phyloP scores from a whole-genome alignment of 805 yeast species.

The Kluyveromyces aestuarii region DNA sequence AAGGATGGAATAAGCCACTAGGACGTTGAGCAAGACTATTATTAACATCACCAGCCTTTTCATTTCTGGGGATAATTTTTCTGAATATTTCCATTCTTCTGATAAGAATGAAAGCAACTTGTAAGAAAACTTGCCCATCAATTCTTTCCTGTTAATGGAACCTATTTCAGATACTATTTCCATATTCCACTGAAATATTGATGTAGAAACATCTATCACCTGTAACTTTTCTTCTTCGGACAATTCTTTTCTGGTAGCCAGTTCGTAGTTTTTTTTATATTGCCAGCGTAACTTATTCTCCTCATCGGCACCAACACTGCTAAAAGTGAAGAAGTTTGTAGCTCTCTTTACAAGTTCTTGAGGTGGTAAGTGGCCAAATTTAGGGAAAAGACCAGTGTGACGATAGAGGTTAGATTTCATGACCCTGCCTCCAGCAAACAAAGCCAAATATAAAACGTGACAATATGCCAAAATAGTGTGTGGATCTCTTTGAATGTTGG shows the following conservation, averaged over 20 bases:
- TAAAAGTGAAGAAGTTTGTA: constrained; percentile 47
- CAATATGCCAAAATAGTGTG: constrained; percentile 67
- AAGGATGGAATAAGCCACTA: constrained; percentile 7
- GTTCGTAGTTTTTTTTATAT: constrained; percentile 70
- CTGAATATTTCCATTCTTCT: constrained; percentile 27
- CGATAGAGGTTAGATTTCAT: constrained; percentile 57
- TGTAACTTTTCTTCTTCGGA: constrained; percentile 64
- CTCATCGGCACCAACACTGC: constrained; percentile 57
- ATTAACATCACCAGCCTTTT: constrained; percentile 7
- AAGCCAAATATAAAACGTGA: constrained; percentile 77
- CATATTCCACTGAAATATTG: constrained; percentile 55
- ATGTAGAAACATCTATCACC: constrained; percentile 57
- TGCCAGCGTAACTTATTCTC: constrained; percentile 53
- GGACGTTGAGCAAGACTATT: constrained; percentile 6
- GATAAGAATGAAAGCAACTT: constrained; percentile 32
- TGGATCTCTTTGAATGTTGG: constrained; percentile 51
- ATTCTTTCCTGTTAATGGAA: constrained; percentile 47
- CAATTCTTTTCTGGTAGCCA: constrained; percentile 61
- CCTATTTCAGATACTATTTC: constrained; percentile 60
- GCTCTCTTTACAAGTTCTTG: constrained; percentile 55
- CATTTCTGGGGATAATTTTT: constrained; percentile 11
- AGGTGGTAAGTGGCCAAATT: constrained; percentile 54
- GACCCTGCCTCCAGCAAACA: constrained; percentile 79
- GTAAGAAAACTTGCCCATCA: constrained; percentile 47
- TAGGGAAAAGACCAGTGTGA: constrained; percentile 69